Base-by-base conservation (phyloP, 2,329 filamentous ascomycete genomes). In the Colletotrichum sp. region DNA sequence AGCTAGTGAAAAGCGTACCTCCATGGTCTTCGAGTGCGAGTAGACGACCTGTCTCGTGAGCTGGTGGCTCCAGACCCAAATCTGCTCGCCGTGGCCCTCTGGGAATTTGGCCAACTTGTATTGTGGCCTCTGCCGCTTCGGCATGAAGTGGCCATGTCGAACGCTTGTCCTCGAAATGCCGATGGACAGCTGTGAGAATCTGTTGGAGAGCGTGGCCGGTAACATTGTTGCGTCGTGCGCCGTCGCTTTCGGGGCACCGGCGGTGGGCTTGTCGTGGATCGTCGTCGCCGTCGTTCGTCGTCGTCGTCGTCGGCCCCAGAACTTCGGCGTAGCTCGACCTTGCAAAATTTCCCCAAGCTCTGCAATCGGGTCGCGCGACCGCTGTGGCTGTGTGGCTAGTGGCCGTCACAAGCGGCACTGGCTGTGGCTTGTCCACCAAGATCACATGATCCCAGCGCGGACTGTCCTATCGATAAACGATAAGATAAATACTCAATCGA, bases 31-130 rank as follows among this genome's bases (percentile, higher is more conserved):
- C 26, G 83, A 82, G 79, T 88, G 87, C 66, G 88, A 90, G 82
- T 91, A 92, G 71, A 92, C 84, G 65, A 90, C 85, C 81, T 90
- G 85, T 63, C 90, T 86, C 18, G 86, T 84, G 71, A 85, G 80
- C 70, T 90, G 83, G 82, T 92, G 87, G 79, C 84, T 83, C 80
- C 88, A 91, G 69, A 92, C 83, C 87, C 87, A 92, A 80, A 92
- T 90, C 80, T 88, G 86, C 85, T 92, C 89, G 80, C 90, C 90
- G 75, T 91, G 90, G 75, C 85, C 85, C 55, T 84, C 80, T 21
- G 84, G 81, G 69, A 43, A 76, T 74, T 73, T 79, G 26, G 79
- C 63, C 43, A 77, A 72, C 60, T 81, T 79, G 43, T 77, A 77
- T 70, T 78, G 75, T 18, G 79, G 73, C 68, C 68, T 76, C 75